Evolutionary conservation across 75 land plant genomes (phyloP).

Genomic region (Cryptomeria japonica): DNA sequence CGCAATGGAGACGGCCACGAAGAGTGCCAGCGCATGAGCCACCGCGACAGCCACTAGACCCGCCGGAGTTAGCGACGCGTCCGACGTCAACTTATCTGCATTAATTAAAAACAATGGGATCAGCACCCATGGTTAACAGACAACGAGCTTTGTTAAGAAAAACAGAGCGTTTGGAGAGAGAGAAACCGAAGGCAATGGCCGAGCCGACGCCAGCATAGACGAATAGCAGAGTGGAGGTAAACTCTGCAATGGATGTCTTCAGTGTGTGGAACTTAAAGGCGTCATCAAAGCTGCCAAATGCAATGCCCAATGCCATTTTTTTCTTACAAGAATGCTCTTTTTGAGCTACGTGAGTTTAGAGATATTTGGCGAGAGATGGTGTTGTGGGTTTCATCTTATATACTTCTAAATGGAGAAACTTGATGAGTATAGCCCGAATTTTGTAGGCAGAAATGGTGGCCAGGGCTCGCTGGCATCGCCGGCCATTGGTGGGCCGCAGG

Average conservation of each 20-base stretch:
- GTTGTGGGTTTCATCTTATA: too few species aligned
- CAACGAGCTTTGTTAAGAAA: too few species aligned
- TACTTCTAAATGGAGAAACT: too few species aligned
- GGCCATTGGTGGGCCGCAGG: too few species aligned
- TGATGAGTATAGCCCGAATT: too few species aligned
- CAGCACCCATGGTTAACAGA: too few species aligned
- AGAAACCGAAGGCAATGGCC: slow-evolving; percentile 40
- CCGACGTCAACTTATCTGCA: slow-evolving; percentile 51
- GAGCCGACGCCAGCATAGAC: slow-evolving; percentile 73
- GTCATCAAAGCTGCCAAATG: background rate
- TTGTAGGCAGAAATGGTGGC: too few species aligned
- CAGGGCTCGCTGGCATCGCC: too few species aligned
- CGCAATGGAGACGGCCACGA: slow-evolving; percentile 49
- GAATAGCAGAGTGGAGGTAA: slow-evolving; percentile 63
- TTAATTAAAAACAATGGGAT: background rate
- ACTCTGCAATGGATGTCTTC: slow-evolving; percentile 64
- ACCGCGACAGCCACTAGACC: slow-evolving; percentile 62
- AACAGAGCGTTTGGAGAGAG: background rate
- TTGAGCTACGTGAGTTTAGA: background rate
- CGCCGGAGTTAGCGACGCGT: slow-evolving; percentile 37
- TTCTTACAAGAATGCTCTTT: background rate
- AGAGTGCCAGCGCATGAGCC: slow-evolving; percentile 67
- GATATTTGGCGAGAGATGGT: background rate
- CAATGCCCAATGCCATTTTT: background rate
- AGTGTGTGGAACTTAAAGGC: background rate